Percentiles rank a stretch among this genome's conserved stretches.
phyloP scores from a whole-genome alignment of 495 filamentous ascomycete species.

The Podospora comata region DNA sequence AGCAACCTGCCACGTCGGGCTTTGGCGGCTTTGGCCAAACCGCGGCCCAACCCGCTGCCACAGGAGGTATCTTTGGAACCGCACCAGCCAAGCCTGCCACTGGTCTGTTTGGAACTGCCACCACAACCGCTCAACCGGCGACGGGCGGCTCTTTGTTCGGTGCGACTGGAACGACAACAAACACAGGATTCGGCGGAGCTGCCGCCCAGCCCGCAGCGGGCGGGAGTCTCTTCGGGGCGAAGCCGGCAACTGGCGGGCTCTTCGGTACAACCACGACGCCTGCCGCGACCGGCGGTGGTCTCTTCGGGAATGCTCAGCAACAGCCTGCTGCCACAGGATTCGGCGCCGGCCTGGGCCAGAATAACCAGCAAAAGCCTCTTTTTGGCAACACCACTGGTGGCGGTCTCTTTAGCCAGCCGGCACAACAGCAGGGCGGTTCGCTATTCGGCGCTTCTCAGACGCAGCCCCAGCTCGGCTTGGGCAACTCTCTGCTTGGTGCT shows the following conservation, averaged over 20 bases:
- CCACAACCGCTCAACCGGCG: conserved; percentile 31
- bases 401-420: conserved; percentile 59
- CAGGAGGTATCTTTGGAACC: conserved; percentile 45
- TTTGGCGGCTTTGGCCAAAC: conserved; percentile 55
- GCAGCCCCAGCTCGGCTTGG: conserved; percentile 41
- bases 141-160: conserved; percentile 56
- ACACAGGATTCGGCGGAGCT: conserved; percentile 51
- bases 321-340: conserved; percentile 33
- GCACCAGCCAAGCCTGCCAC: conserved; percentile 33
- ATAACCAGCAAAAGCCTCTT: conserved; percentile 41
- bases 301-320: conserved; percentile 59
- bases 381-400: conserved; percentile 44
- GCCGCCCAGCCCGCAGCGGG: conserved; percentile 27
- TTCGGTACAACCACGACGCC: conserved; percentile 51
- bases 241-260: conserved; percentile 44
- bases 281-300: conserved; percentile 42
- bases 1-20: conserved; percentile 39
- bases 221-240: conserved; percentile 44
- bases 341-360: conserved; percentile 43
- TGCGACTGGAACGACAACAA: not conserved
- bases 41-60: conserved; percentile 26
- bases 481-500: conserved; percentile 40
- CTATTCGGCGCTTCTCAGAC: conserved; percentile 48
- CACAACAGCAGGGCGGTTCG: conserved; percentile 36
- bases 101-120: conserved; percentile 55